Base-by-base conservation (phyloP, 805 yeast species). In the Kodamaea kakaduensis region DNA sequence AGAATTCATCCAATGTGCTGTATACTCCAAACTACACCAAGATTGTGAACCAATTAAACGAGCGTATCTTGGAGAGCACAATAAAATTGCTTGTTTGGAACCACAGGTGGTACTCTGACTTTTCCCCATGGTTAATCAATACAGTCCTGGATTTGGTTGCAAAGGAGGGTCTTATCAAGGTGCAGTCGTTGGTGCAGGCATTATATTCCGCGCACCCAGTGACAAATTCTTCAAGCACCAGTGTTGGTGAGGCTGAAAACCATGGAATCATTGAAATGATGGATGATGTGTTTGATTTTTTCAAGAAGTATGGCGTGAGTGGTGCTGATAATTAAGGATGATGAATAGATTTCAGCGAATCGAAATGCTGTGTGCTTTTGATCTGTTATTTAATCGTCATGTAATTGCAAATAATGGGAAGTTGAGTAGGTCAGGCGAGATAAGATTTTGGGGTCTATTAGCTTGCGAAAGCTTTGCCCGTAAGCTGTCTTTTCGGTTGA, bases 41-140 rank as follows among this genome's bases (percentile, higher is more conserved):
- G 38, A 58, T 63, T 17, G 52, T 70, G 17, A 59, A 56, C 32
- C 66, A 60, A 35, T 54, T 75, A 34, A 77, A 79, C 50, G 73
- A 69, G 33, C 67, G 71, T 43, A 76, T 86, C 9, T 66, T 89
- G 40, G 87, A 82, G 38, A 64, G 81, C 15, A 61, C 79, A 38
- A 85, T 89, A 22, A 84, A 83, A 50, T 64, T 93, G 35, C 64
- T 82, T n/a, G 95, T 93, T n/a, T 94, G 97, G 97, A 84, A 87
- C 54, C 97, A 89, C 59, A 77, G 98, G 53, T 93, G 98, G 98
- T 94, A 90, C 62, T 75, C 81, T 44, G 96, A 90, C 46, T 90
- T 88, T 53, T 80, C 94, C 6, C 84, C 94, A 14, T 66, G 67
- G 31, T 64, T 87, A 31, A 53, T 79, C n/a, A 54, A 62, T n/a